Conservation (phyloP, 768 basidiomycete species). For the Psilocybe subaeruginosa region DNA sequence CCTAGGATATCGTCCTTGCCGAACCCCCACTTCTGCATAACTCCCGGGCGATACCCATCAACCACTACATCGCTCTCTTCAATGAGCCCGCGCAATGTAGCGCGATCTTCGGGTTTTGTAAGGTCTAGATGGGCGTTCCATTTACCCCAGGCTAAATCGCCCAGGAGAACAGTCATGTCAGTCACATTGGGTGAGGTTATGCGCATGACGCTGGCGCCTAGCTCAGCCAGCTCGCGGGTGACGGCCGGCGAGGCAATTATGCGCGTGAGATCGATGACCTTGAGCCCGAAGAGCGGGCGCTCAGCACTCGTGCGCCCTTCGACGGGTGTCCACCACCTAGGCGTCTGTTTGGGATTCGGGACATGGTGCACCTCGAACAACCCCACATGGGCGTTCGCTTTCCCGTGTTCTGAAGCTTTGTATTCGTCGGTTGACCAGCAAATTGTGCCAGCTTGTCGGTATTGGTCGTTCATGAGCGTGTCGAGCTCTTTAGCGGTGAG, state of each 20-base stretch:
- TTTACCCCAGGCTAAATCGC: constrained; percentile 30
- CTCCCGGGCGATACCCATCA: constrained; percentile 32
- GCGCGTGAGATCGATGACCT: constrained; percentile 31
- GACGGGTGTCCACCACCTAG: constrained; percentile 22
- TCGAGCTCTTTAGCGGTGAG: constrained; percentile 19
- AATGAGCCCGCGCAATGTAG: constrained; percentile 19
- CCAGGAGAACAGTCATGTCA: constrained; percentile 19
- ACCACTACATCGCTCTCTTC: constrained; percentile 30
- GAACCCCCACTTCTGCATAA: constrained; percentile 31
- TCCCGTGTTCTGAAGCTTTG: constrained; percentile 22
- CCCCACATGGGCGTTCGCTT: constrained; percentile 28
- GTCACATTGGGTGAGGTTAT: constrained; percentile 30
- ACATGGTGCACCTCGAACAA: constrained; percentile 26
- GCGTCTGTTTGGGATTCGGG: constrained; percentile 20
- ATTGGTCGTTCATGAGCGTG: constrained; percentile 22
- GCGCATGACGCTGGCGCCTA: constrained; percentile 30
- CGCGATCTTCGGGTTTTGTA: constrained; percentile 21
- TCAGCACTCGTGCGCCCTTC: constrained; percentile 12
- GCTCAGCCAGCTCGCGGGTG: constrained; percentile 27
- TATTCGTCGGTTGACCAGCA: constrained; percentile 26
- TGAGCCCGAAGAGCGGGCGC: constrained; percentile 27
- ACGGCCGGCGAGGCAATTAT: constrained; percentile 29
- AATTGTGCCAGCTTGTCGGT: constrained; percentile 28
- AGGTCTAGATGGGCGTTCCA: constrained; percentile 30
- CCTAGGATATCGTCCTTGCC: constrained; percentile 29